Evolutionary conservation across 176 grass and related monocot species (phyloP), one percentile per base, ranked within the genome.

Genomic region (Eleusine coracana): DNA sequence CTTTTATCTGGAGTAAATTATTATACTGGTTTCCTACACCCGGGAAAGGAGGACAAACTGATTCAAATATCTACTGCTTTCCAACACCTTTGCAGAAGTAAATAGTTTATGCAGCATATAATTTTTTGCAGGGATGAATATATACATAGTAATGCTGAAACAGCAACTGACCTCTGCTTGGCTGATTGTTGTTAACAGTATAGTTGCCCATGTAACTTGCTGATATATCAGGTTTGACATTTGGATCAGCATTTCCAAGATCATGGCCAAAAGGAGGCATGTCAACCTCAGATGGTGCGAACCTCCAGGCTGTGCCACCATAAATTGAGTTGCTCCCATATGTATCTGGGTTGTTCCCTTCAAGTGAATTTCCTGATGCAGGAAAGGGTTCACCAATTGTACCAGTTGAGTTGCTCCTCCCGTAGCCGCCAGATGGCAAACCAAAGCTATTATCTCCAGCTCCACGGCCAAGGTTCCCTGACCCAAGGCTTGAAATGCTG

Each of bases 141-240:
- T 55, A 68, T 69, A 23, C 48, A 14, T 58, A 85, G 5, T 31
- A 58, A 88, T 82, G 66, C 38, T 75, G 52, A 94, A 81, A 68
- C 2, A 13, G 16, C 27, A 75, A 80, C 89, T 91, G 50, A 95
- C 90, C 90, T 90, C 82, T 90, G 82, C 79, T 90, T 88, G 87
- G 87, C 86, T 92, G 85, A 70, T 84, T 95, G 68, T 90, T 87
- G 82, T 78, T 88, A 81, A 88, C 87, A 92, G 77, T 83, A 78
- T 95, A 90, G 69, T 70, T 74, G 54, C 76, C 90, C 74, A 84
- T 88, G 86, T 86, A 88, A 92, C 77, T 79, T 66, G 71, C 70
- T 74, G 92, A 83, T 44, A 65, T 67, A 54, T 84, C 80, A 65
- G 79, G 52, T 75, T 76, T 86, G 50, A 86, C 74, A 84, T 81